Evolutionary conservation across 768 basidiomycete genomes (phyloP).

Genomic region (Filobasidium wieringae): DNA sequence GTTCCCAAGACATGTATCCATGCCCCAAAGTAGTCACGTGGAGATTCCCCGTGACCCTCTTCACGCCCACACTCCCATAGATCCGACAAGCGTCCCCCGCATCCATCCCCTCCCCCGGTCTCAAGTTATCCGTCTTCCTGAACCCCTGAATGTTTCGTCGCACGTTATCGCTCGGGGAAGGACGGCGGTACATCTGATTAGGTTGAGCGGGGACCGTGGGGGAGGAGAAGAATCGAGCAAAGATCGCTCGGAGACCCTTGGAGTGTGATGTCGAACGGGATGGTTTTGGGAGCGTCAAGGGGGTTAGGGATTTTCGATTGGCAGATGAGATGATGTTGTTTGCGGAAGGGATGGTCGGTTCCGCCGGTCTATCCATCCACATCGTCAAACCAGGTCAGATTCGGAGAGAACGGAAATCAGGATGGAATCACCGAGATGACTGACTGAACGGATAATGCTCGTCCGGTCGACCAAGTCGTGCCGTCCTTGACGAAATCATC

Average conservation of each 20-base stretch:
- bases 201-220: not conserved
- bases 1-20: constrained; percentile 75
- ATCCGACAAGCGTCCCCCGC: constrained; percentile 73
- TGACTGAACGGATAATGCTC: constrained; percentile 43
- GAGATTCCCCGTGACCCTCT: constrained; percentile 86
- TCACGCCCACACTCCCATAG: constrained; percentile 67
- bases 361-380: not conserved
- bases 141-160: constrained; percentile 39
- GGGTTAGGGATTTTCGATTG: not conserved
- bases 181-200: constrained; percentile 6
- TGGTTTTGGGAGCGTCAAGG: not conserved
- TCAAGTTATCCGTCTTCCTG: constrained; percentile 61
- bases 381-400: not conserved
- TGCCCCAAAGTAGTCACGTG: constrained; percentile 92
- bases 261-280: constrained; percentile 13
- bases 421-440: not conserved
- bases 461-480: constrained; percentile 67
- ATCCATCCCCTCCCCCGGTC: constrained; percentile 23
- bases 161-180: constrained; percentile 1
- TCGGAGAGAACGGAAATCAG: too few relatives aligned
- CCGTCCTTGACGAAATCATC: constrained; percentile 72
- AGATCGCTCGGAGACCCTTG: constrained; percentile 24
- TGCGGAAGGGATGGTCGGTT: constrained; percentile 23
- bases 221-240: constrained; percentile 14
- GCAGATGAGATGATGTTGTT: constrained; percentile 25